A percentile compares a stretch with the other conserved stretches of the same genome.
These are phyloP conservation scores for Chlorencoelia australis DNA, from an alignment of 2,329 filamentous ascomycete genomes.

Conservation along the genomic window DNA sequence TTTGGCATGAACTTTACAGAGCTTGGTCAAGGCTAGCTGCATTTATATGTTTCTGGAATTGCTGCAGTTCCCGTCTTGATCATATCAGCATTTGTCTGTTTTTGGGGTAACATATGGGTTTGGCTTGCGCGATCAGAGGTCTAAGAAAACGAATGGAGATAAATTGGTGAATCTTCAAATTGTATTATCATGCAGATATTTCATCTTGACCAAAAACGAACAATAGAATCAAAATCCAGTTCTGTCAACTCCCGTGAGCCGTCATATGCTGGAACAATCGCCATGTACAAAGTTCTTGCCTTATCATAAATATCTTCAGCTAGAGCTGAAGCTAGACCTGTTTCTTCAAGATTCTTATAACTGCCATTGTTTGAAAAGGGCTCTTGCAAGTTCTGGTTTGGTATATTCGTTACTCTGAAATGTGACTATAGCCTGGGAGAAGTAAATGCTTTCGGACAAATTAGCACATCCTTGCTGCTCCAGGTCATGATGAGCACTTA, in stretches of 20 bases:
- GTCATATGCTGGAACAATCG: too few species aligned
- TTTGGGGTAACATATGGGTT: background rate
- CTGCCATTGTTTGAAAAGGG: too few species aligned
- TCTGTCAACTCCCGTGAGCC: background rate
- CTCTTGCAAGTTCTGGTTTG: too few species aligned
- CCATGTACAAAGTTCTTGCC: too few species aligned
- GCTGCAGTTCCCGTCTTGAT: background rate
- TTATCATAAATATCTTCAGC: too few species aligned
- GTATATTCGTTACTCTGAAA: too few species aligned
- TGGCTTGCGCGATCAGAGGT: too few species aligned
- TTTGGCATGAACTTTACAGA: background rate
- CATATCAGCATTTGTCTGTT: background rate
- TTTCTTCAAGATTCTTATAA: background rate
- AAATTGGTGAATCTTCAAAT: too few species aligned
- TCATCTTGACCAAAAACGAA: background rate
- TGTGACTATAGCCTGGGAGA: background rate
- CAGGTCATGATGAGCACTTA: background rate
- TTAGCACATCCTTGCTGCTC: background rate
- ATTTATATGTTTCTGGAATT: background rate
- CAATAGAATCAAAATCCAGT: background rate
- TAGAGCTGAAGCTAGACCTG: background rate
- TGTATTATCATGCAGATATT: too few species aligned
- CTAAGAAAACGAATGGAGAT: too few species aligned
- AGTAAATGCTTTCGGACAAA: background rate
- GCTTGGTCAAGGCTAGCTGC: background rate